Conservation (phyloP, 2,329 filamentous ascomycete genomes). For the Penicillium sclerotiorum region DNA sequence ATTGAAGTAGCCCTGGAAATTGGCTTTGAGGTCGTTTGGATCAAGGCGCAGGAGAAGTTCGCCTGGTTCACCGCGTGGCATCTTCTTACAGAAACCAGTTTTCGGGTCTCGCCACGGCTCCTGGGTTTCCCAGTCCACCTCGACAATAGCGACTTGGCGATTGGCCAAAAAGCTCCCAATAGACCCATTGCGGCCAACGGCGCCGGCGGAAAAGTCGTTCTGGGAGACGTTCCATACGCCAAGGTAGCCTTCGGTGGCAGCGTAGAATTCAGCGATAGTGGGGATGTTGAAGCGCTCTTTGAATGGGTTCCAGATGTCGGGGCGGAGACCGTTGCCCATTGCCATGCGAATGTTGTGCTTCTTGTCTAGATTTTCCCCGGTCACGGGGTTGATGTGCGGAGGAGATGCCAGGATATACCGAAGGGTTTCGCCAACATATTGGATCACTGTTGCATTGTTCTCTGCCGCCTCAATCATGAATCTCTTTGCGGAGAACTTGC, state of each 20-base stretch:
- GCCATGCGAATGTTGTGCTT: slow-evolving; percentile 73
- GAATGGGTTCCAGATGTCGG: slow-evolving; percentile 83
- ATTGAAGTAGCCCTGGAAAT: slow-evolving; percentile 81
- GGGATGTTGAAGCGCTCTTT: slow-evolving; percentile 78
- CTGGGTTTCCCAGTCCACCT: slow-evolving; percentile 72
- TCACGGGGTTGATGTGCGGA: slow-evolving; percentile 62
- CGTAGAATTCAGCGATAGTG: slow-evolving; percentile 78
- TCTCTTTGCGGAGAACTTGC: slow-evolving; percentile 73
- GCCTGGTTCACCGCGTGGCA: slow-evolving; percentile 65
- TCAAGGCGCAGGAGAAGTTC: slow-evolving; percentile 77
- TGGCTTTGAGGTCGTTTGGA: slow-evolving; percentile 60
- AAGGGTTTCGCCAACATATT: slow-evolving; percentile 87
- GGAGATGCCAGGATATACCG: slow-evolving; percentile 75
- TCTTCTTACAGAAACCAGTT: slow-evolving; percentile 68
- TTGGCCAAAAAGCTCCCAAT: neutral
- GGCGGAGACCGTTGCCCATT: slow-evolving; percentile 82
- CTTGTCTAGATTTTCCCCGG: slow-evolving; percentile 69
- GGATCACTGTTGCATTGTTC: slow-evolving; percentile 72
- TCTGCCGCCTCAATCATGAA: slow-evolving; percentile 79
- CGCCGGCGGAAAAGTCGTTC: slow-evolving; percentile 65
- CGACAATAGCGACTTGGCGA: slow-evolving; percentile 18
- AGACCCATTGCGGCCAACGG: slow-evolving; percentile 4
- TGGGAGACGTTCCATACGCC: slow-evolving; percentile 72
- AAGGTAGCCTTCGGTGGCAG: slow-evolving; percentile 71
- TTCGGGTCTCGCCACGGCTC: slow-evolving; percentile 66